A percentile compares a stretch with the other conserved stretches of the same genome.
Evolutionary conservation across 495 filamentous ascomycete species (phyloP).

Genomic region (Trichocladium antarcticum): DNA sequence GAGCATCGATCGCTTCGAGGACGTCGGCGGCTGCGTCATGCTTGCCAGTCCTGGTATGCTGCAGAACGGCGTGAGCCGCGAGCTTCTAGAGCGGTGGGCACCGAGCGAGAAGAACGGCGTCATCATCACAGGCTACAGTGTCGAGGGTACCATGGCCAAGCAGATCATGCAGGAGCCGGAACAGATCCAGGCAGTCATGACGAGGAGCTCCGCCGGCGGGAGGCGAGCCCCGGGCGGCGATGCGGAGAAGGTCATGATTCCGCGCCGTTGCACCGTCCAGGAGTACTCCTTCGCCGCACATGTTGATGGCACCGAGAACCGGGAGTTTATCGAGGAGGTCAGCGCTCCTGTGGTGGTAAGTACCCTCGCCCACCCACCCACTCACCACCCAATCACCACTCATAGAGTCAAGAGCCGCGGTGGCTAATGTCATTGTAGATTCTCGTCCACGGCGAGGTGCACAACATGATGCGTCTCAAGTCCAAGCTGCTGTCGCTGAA

Average conservation of each 20-base stretch:
- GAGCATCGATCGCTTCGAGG: conserved; percentile 87
- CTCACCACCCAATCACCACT: neutral
- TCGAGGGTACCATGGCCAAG: conserved; percentile 98
- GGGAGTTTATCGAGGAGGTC: conserved; percentile 89
- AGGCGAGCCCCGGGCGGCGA: conserved; percentile 48
- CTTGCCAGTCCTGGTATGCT: conserved; percentile 95
- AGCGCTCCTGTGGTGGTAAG: conserved; percentile 81
- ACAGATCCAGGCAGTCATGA: conserved; percentile 87
- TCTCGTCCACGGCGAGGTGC: conserved; percentile 90
- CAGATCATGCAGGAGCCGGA: conserved; percentile 86
- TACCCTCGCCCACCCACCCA: conserved; percentile 9
- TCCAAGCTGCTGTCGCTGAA: conserved; percentile 89
- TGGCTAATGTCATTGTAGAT: conserved; percentile 45
- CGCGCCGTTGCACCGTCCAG: conserved; percentile 78
- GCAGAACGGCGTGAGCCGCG: conserved; percentile 85
- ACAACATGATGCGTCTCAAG: conserved; percentile 96
- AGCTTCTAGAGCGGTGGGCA: conserved; percentile 89
- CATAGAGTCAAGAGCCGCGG: too few relatives aligned
- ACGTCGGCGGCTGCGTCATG: conserved; percentile 93
- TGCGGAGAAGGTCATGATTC: conserved; percentile 78
- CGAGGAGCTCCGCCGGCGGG: conserved; percentile 44
- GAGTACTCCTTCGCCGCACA: conserved; percentile 93
- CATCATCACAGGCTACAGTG: conserved; percentile 93
- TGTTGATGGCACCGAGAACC: conserved; percentile 91
- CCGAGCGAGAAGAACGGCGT: conserved; percentile 91